phyloP scores from a whole-genome alignment of 2,329 filamentous ascomycete genomes.

The Apiospora arundinis region DNA sequence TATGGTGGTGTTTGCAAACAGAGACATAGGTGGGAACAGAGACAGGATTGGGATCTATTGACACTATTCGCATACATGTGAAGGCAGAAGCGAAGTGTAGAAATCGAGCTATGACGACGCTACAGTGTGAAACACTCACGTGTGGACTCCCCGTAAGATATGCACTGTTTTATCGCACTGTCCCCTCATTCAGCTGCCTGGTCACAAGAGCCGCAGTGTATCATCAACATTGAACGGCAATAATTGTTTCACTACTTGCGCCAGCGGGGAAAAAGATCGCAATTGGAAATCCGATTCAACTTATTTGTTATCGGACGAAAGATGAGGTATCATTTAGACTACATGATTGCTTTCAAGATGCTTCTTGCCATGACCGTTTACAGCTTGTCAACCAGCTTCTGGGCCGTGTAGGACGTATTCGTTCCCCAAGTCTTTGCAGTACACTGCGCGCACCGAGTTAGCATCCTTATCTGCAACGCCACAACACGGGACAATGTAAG shows the following conservation, averaged over 20 bases:
- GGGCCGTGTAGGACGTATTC: constrained; percentile 31
- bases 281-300: not conserved
- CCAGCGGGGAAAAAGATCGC: not conserved
- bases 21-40: not conserved
- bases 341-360: not conserved
- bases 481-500: not conserved
- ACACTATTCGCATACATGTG: not conserved
- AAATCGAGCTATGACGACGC: constrained; percentile 5
- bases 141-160: not conserved
- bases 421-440: constrained; percentile 32
- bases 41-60: not conserved
- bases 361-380: constrained; percentile 25
- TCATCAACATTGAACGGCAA: not conserved
- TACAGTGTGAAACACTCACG: not conserved
- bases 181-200: constrained; percentile 4
- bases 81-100: not conserved
- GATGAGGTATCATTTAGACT: not conserved
- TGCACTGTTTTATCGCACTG: not conserved
- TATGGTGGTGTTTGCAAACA: no score
- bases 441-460: constrained; percentile 27
- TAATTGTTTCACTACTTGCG: not conserved
- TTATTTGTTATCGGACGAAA: not conserved
- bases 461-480: not conserved
- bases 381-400: constrained; percentile 35
- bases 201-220: not conserved